phyloP scores from a whole-genome alignment of 345 rosid genomes.

The Moricandia moricandioides region DNA sequence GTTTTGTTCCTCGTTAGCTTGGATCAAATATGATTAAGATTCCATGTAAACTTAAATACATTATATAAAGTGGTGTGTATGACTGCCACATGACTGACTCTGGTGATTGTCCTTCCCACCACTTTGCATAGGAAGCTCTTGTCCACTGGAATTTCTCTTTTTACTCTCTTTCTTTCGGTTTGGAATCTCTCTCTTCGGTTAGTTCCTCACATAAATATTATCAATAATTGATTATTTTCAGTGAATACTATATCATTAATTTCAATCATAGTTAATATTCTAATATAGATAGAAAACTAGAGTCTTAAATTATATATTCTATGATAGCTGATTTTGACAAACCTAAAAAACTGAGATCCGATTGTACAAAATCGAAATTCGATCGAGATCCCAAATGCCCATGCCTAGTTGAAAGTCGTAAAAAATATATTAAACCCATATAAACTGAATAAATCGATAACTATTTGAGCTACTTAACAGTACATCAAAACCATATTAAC shows the following conservation, averaged over 20 bases:
- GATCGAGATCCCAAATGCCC: too few relatives aligned
- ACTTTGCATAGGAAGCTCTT: slow-evolving; percentile 17
- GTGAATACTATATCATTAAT: neutral
- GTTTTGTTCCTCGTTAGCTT: neutral
- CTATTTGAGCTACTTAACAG: neutral
- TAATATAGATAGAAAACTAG: neutral
- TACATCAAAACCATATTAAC: neutral
- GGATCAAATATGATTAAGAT: neutral
- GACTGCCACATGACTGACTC: slow-evolving; percentile 32
- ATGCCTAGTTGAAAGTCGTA: too few relatives aligned
- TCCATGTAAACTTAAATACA: neutral
- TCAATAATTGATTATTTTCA: neutral
- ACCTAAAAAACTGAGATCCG: too few relatives aligned
- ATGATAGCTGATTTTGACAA: too few relatives aligned
- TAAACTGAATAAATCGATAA: neutral
- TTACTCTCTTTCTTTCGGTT: slow-evolving; percentile 9
- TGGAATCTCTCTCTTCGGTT: neutral
- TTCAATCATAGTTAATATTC: neutral
- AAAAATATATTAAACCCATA: neutral
- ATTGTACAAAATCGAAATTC: too few relatives aligned
- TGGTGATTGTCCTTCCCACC: slow-evolving; percentile 28
- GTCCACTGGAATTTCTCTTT: slow-evolving; percentile 16
- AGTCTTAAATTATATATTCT: neutral
- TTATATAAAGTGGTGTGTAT: neutral
- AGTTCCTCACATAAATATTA: neutral